These are phyloP conservation scores for Solanum bulbocastanum DNA, from an alignment of 257 asterid species.

Conservation along the genomic window DNA sequence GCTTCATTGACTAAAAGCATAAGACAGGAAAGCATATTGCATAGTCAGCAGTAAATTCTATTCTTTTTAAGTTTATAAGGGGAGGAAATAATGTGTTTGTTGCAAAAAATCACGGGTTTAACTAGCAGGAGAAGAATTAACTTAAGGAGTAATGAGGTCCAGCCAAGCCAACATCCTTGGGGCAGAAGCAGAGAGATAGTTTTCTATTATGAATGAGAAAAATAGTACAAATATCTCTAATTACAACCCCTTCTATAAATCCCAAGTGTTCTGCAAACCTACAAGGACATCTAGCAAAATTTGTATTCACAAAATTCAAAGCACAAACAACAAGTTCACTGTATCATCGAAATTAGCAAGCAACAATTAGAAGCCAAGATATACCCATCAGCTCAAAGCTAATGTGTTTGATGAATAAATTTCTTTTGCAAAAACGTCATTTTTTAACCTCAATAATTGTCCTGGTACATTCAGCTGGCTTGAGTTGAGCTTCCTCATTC, in stretches of 20 bases:
- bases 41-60: neutral
- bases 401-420: neutral
- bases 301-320: neutral
- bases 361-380: neutral
- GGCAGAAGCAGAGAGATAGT: neutral
- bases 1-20: neutral
- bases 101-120: neutral
- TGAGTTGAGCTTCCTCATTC: slow-evolving; percentile 49
- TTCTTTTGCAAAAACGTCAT: neutral
- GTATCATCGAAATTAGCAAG: neutral
- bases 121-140: neutral
- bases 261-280: neutral
- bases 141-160: neutral
- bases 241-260: neutral
- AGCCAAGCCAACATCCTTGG: neutral
- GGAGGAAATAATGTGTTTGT: neutral
- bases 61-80: neutral
- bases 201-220: neutral
- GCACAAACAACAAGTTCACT: neutral
- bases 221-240: neutral
- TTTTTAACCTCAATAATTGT: slow-evolving; percentile 71
- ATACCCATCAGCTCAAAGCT: neutral
- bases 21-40: neutral
- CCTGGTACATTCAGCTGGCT: slow-evolving; percentile 77
- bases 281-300: neutral